Percentiles rank a stretch among this genome's conserved stretches.
phyloP scores from a whole-genome alignment of 257 asterid genomes.

The Ilex aquifolium region DNA sequence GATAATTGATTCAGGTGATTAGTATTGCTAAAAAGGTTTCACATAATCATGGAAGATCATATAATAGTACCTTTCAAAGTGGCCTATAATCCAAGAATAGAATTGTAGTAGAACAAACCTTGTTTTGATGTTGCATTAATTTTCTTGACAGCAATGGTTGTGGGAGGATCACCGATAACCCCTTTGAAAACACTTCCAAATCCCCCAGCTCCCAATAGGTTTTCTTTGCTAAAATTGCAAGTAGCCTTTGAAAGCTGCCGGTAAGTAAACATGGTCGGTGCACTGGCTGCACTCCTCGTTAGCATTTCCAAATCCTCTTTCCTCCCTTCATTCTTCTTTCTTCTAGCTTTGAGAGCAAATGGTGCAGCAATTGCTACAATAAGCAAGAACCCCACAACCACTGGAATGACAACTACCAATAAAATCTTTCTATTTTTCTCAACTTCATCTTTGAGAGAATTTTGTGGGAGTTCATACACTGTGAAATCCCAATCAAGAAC shows the following conservation, averaged over 20 bases:
- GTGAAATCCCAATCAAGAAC: constrained; percentile 61
- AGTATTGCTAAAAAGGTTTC: no score
- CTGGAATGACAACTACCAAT: constrained; percentile 32
- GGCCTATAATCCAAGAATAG: no score
- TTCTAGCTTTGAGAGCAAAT: constrained; percentile 11
- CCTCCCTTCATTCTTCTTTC: constrained; percentile 20
- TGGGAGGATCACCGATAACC: constrained; percentile 20
- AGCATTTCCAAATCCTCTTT: constrained; percentile 38
- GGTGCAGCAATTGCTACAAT: constrained; percentile 1
- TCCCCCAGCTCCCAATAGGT: constrained; percentile 57
- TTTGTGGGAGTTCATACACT: constrained; percentile 29
- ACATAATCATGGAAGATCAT: no score
- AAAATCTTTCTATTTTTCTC: constrained; percentile 8
- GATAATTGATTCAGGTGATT: no score
- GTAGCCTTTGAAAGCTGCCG: constrained; percentile 58
- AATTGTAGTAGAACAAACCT: constrained; percentile 26
- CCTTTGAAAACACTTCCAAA: constrained; percentile 71
- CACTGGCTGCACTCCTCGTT: constrained; percentile 45
- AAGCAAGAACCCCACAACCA: constrained; percentile 7
- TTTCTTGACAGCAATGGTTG: constrained; percentile 50
- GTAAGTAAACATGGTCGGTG: constrained; percentile 48
- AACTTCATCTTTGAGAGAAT: constrained; percentile 22
- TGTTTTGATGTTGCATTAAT: constrained; percentile 59
- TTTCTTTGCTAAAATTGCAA: constrained; percentile 37
- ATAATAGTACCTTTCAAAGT: no score